Conservation (phyloP, 2,329 filamentous ascomycete genomes). For the Arthroderma uncinatum region DNA sequence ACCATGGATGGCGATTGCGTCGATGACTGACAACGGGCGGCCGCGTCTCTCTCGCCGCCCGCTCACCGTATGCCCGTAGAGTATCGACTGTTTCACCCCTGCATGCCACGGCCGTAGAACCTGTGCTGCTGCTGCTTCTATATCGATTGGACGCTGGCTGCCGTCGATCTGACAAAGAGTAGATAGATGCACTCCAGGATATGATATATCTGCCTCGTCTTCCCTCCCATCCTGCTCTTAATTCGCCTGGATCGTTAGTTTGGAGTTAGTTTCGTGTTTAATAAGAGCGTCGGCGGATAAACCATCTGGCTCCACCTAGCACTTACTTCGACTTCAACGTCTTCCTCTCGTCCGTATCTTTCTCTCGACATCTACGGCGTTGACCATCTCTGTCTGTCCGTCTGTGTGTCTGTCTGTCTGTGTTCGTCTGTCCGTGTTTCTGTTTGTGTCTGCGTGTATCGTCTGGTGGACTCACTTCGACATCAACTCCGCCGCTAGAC, state of each 20-base stretch:
- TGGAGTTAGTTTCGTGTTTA: constrained; percentile 6
- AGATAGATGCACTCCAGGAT: neutral
- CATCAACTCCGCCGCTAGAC: neutral
- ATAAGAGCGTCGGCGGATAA: neutral
- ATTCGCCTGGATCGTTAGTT: neutral
- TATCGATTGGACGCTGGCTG: no score
- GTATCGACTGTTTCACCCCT: neutral
- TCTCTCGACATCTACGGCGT: neutral
- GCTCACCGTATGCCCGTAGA: neutral
- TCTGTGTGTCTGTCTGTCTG: neutral
- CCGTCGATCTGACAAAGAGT: no score
- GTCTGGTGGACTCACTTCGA: no score
- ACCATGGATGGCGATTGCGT: neutral
- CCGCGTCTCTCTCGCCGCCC: neutral
- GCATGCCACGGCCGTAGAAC: neutral
- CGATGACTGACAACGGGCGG: constrained; percentile 1
- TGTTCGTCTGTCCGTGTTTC: no score
- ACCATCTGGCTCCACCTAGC: constrained; percentile 1
- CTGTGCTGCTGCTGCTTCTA: no score
- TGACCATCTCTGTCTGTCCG: neutral
- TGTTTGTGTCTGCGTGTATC: no score
- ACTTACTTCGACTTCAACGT: constrained; percentile 1
- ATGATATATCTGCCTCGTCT: neutral
- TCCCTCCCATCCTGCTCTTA: neutral
- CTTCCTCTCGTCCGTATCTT: neutral